phyloP scores from a whole-genome alignment of 176 grass and related monocot genomes.

The Hordeum vulgare region DNA sequence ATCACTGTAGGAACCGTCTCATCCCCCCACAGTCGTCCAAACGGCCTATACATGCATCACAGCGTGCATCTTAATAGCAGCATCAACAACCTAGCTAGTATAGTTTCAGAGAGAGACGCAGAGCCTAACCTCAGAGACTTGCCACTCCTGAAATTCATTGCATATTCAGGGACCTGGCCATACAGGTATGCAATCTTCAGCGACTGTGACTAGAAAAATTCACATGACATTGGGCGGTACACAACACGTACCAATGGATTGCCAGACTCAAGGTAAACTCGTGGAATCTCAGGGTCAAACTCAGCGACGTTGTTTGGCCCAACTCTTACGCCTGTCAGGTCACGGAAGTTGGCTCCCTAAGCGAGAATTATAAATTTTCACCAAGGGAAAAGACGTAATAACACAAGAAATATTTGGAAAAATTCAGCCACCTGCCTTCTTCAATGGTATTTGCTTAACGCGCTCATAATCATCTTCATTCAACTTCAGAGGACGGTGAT shows the following conservation, averaged over 20 bases:
- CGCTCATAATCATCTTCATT: constrained; percentile 58
- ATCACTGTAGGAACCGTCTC: constrained; percentile 73
- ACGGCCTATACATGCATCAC: constrained; percentile 42
- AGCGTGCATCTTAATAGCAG: background rate
- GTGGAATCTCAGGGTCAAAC: constrained; percentile 43
- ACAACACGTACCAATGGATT: constrained; percentile 56
- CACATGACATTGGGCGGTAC: background rate
- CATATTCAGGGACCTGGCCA: constrained; percentile 64
- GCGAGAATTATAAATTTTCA: background rate
- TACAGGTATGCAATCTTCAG: background rate
- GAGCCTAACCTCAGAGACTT: constrained; percentile 48
- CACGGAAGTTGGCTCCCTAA: constrained; percentile 87
- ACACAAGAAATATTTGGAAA: background rate
- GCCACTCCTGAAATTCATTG: constrained; percentile 58
- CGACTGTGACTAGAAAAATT: background rate
- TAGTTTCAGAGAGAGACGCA: background rate
- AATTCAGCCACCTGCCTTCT: constrained; percentile 34
- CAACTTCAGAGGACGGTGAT: constrained; percentile 53
- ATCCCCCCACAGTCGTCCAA: constrained; percentile 78
- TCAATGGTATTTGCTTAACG: constrained; percentile 48
- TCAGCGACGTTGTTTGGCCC: constrained; percentile 49
- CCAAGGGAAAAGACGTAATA: background rate
- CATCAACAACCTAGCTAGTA: background rate
- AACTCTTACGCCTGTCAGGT: constrained; percentile 60
- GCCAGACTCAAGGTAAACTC: constrained; percentile 48